Evolutionary conservation across 1,284 basidiomycete species (phyloP), one percentile per base, ranked within the genome.

Genomic region (Entoloma clypeatum): DNA sequence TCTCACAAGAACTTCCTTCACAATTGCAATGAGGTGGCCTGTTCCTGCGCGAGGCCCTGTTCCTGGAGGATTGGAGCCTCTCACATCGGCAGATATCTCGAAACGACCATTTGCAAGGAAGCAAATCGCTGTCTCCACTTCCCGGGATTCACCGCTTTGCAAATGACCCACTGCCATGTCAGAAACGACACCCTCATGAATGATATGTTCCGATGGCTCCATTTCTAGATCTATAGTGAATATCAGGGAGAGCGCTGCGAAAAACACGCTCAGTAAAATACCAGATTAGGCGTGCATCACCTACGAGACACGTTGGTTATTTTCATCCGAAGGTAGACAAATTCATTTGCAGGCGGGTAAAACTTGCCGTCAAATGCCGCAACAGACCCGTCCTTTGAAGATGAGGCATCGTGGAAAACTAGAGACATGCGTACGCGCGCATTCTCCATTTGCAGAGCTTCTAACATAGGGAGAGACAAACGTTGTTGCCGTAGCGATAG

Each of bases 51-150:
- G 61, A 25, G 55, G 57, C 29, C 64, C 59, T 16, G 52, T 39
- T 26, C 54, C 49, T 25, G 52, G 35, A 28, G 48, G 44, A 17
- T 63, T 63, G 16, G 67, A 59, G 33, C 58, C 58, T 44, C 67
- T 69, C 7, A 74, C 77, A 50, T 78, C 71, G 2, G 77, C 82
- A 11, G 69, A 65, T 40, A 94, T 68, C 36, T 81, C 80, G 53
- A 86, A 93, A 27, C 66, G 59, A 4, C 92, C 92, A 33, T 70
- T 67, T 5, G 87, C 75, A 14, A 94, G 71, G 61, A 95, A 90
- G 47, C 81, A 84, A 3, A 91, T 53, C 2, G 80, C 73, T 1
- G 79, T 67, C 30, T 77, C 71, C n/a, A 81, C 56, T 24, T 71
- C 67, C 25, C 64, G 65, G 8, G 71, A 71, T 43, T 78, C 71